These are phyloP conservation scores for Naganishia liquefaciens DNA, from an alignment of 1,284 basidiomycete genomes.

Conservation along the genomic window DNA sequence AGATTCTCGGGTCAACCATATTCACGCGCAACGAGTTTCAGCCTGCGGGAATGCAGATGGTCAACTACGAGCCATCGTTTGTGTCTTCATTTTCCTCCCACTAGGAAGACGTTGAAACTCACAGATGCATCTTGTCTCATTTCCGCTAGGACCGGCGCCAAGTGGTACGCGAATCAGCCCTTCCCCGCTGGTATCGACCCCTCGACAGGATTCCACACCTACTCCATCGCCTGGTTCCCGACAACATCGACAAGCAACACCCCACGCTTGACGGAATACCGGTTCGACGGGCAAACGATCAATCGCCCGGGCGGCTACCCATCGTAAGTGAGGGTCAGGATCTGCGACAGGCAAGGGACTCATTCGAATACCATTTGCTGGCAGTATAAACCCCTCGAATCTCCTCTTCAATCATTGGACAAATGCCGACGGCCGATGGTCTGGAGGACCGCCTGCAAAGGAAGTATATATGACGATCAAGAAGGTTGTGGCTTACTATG, in stretches of 20 bases:
- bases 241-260: slow-evolving; percentile 23
- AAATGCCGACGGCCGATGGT: slow-evolving; percentile 29
- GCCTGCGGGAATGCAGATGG: slow-evolving; percentile 33
- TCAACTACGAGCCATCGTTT: slow-evolving; percentile 32
- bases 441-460: slow-evolving; percentile 31
- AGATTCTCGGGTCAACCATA: slow-evolving; percentile 30
- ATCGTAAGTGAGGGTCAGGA: background rate
- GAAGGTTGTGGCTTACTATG: slow-evolving; percentile 8
- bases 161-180: slow-evolving; percentile 14
- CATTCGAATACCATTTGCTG: no score
- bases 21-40: slow-evolving; percentile 21
- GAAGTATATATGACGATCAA: slow-evolving; percentile 12
- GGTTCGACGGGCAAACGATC: slow-evolving; percentile 28
- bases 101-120: background rate
- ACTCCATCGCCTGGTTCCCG: slow-evolving; percentile 36
- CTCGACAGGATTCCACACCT: slow-evolving; percentile 32
- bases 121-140: background rate
- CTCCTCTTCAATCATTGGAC: slow-evolving; percentile 35
- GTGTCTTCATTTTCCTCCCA: background rate
- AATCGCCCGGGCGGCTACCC: slow-evolving; percentile 25
- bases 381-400: slow-evolving; percentile 25
- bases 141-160: slow-evolving; percentile 10
- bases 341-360: no score
- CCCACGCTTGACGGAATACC: slow-evolving; percentile 27
- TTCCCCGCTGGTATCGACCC: slow-evolving; percentile 31